phyloP scores from a whole-genome alignment of 345 rosid species.

The Melaleuca quinquenervia region DNA sequence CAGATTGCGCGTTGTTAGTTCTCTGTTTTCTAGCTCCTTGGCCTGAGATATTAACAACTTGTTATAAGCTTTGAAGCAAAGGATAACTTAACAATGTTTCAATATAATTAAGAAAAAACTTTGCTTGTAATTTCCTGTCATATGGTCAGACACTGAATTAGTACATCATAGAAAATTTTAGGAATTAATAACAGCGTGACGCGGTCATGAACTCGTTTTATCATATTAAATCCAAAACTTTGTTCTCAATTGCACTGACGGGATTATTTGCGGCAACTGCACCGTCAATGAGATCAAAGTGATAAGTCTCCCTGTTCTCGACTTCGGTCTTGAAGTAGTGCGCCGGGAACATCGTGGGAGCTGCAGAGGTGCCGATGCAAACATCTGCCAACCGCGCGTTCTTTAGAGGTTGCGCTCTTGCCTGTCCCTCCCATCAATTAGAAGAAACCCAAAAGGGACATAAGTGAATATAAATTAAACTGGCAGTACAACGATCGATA shows the following conservation, averaged over 20 bases:
- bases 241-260: not conserved
- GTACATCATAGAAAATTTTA: too few relatives aligned
- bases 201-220: too few relatives aligned
- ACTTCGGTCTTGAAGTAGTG: conserved; percentile 6
- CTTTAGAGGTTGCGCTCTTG: not conserved
- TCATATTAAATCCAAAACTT: not conserved
- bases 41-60: not conserved
- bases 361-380: conserved; percentile 17
- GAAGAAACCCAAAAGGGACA: not conserved
- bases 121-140: too few relatives aligned
- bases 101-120: too few relatives aligned
- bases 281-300: conserved; percentile 14
- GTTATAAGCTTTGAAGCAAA: not conserved
- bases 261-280: conserved; percentile 19
- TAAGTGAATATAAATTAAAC: not conserved
- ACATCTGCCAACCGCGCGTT: conserved; percentile 12
- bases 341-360: conserved; percentile 11
- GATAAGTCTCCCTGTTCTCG: not conserved
- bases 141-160: too few relatives aligned
- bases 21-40: not conserved
- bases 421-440: not conserved
- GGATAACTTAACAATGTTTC: not conserved
- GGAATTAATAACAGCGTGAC: too few relatives aligned
- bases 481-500: not conserved
- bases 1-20: not conserved